Percentiles rank a stretch among this genome's conserved stretches.
Conservation (phyloP, 2,329 filamentous ascomycete genomes). For the Ascomycota sp. region DNA sequence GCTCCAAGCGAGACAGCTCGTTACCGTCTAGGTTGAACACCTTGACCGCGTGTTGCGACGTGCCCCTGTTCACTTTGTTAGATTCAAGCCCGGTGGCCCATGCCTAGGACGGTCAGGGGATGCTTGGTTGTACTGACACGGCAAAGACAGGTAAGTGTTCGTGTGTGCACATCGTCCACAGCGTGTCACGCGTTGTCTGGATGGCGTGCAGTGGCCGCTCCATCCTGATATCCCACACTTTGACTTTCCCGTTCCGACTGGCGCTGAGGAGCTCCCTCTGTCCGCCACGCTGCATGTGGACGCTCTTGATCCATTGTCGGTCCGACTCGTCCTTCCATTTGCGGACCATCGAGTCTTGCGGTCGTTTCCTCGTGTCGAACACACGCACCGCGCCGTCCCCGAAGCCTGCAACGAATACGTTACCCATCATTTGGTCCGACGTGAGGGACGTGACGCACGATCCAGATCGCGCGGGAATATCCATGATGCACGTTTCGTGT, state of each 20-base stretch:
- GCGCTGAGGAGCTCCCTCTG: slow-evolving; percentile 80
- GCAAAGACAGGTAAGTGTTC: slow-evolving; percentile 94
- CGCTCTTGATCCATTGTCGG: slow-evolving; percentile 83
- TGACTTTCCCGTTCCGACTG: slow-evolving; percentile 81
- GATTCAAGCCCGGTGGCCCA: slow-evolving; percentile 8
- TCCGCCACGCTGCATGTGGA: slow-evolving; percentile 91
- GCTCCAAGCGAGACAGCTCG: slow-evolving; percentile 66
- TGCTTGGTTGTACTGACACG: slow-evolving; percentile 39
- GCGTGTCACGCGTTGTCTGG: slow-evolving; percentile 52
- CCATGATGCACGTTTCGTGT: slow-evolving; percentile 76
- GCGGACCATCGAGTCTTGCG: slow-evolving; percentile 80
- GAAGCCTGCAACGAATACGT: slow-evolving; percentile 89
- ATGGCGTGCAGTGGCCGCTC: slow-evolving; percentile 56
- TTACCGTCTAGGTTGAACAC: slow-evolving; percentile 76
- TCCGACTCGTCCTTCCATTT: slow-evolving; percentile 83
- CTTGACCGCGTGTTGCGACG: slow-evolving; percentile 71
- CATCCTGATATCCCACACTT: slow-evolving; percentile 89
- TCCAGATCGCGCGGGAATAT: slow-evolving; percentile 84
- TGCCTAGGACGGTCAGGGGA: background rate
- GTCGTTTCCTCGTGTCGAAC: slow-evolving; percentile 71
- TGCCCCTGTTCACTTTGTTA: slow-evolving; percentile 39
- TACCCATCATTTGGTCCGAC: slow-evolving; percentile 92
- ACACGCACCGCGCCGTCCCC: slow-evolving; percentile 87
- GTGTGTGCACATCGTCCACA: slow-evolving; percentile 77
- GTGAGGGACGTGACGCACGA: slow-evolving; percentile 92